Evolutionary conservation across 768 basidiomycete genomes (phyloP).

Genomic region (Suillus brevipes): DNA sequence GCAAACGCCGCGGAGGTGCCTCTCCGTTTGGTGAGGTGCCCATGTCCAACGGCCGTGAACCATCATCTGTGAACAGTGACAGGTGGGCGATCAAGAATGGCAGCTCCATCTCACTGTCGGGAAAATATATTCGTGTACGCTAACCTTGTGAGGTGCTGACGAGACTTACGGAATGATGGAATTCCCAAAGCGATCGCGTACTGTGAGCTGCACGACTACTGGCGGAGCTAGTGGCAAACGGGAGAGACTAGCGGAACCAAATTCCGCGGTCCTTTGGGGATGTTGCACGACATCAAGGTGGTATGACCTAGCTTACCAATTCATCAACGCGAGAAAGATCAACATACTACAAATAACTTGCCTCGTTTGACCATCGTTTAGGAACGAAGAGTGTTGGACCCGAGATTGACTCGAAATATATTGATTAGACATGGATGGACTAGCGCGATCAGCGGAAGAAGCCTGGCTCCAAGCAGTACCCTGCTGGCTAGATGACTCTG

Average conservation of each 20-base stretch:
- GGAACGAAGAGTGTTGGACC: constrained; percentile 58
- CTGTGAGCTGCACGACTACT: constrained; percentile 74
- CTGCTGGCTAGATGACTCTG: constrained; percentile 33
- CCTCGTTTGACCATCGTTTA: constrained; percentile 56
- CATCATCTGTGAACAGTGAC: constrained; percentile 72
- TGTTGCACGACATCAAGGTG: constrained; percentile 86
- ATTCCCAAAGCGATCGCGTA: constrained; percentile 71
- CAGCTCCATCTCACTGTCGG: constrained; percentile 74
- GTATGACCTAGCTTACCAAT: constrained; percentile 52
- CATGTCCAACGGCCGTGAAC: constrained; percentile 60
- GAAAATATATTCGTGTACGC: constrained; percentile 22
- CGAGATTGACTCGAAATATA: constrained; percentile 46
- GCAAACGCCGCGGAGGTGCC: constrained; percentile 52
- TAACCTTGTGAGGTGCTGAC: constrained; percentile 19
- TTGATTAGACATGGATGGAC: constrained; percentile 35
- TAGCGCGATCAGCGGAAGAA: constrained; percentile 30
- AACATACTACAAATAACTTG: constrained; percentile 30
- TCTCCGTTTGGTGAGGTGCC: constrained; percentile 50
- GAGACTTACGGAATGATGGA: constrained; percentile 73
- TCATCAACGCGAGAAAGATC: constrained; percentile 19
- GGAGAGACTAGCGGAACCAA: constrained; percentile 70
- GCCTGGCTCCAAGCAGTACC: constrained; percentile 29
- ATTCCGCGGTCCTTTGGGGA: constrained; percentile 80
- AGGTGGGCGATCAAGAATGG: constrained; percentile 87
- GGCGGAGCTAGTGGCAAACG: constrained; percentile 85